Conservation (phyloP, 2,329 filamentous ascomycete genomes). For the Didymella sp. region DNA sequence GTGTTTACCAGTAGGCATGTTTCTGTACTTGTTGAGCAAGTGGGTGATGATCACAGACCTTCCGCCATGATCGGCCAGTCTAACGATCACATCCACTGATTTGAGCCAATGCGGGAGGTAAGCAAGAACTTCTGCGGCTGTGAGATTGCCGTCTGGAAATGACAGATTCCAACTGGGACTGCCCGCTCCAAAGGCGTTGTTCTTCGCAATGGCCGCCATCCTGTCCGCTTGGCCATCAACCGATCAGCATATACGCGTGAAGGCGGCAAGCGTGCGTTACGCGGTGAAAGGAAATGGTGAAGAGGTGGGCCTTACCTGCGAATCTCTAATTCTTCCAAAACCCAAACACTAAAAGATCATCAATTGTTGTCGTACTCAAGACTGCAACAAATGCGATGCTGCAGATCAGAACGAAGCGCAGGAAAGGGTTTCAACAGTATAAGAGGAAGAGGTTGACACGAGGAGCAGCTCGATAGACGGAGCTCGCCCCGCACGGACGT, state of each 20-base stretch:
- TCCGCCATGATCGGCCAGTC: slow-evolving; percentile 24
- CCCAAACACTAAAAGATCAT: not conserved
- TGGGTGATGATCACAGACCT: slow-evolving; percentile 24
- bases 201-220: slow-evolving; percentile 22
- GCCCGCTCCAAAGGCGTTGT: slow-evolving; percentile 32
- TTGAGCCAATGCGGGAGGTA: slow-evolving; percentile 40
- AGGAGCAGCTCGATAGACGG: slow-evolving; percentile 4
- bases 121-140: slow-evolving; percentile 33
- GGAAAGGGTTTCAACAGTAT: not conserved
- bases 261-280: not conserved
- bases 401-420: not conserved
- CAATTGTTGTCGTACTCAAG: not conserved
- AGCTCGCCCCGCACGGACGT: slow-evolving; percentile 24
- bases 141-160: slow-evolving; percentile 37
- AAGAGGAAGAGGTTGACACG: not conserved
- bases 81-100: slow-evolving; percentile 33
- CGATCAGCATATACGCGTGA: not conserved
- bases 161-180: slow-evolving; percentile 31
- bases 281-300: not conserved
- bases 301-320: slow-evolving; percentile 4
- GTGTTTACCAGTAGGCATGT: slow-evolving; percentile 7
- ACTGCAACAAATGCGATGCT: slow-evolving; percentile 1
- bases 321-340: slow-evolving; percentile 1
- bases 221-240: not conserved
- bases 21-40: slow-evolving; percentile 8